Conservation (phyloP, 139 green algal species). For the Yamagishiella unicocca region DNA sequence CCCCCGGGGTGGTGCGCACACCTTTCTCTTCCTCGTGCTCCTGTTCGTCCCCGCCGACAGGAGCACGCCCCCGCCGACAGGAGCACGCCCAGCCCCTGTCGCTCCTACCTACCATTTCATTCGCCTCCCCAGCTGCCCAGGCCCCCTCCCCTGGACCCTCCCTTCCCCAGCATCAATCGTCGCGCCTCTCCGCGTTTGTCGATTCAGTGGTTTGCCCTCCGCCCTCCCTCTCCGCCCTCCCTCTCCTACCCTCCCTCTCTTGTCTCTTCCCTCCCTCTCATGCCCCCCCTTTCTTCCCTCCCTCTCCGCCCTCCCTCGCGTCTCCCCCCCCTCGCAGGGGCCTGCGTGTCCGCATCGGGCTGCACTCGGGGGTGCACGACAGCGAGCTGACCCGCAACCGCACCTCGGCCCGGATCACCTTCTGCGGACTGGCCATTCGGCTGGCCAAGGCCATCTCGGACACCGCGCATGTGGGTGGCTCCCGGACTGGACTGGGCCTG, state of each 20-base stretch:
- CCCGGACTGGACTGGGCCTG: not conserved
- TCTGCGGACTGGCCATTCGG: constrained; percentile 9
- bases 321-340: not conserved
- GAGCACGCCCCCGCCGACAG: no score
- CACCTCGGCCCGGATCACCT: constrained; percentile 6
- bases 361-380: not conserved
- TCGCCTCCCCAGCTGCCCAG: not conserved
- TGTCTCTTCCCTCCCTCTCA: no score
- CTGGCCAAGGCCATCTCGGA: constrained; percentile 31
- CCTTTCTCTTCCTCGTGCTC: no score
- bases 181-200: no score
- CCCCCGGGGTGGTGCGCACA: no score
- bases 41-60: no score
- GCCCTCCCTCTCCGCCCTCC: no score
- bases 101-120: not conserved
- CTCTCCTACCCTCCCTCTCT: no score
- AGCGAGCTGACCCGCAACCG: not conserved
- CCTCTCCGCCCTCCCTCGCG: not conserved
- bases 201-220: no score
- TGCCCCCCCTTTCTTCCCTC: not conserved
- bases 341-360: constrained; percentile 23
- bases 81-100: not conserved
- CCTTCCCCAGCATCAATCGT: no score
- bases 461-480: constrained; percentile 7
- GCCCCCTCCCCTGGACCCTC: not conserved